A percentile compares a stretch with the other conserved stretches of the same genome.
Evolutionary conservation across 148 eudicot genomes (phyloP).

Genomic region (Persicaria tinctoria): DNA sequence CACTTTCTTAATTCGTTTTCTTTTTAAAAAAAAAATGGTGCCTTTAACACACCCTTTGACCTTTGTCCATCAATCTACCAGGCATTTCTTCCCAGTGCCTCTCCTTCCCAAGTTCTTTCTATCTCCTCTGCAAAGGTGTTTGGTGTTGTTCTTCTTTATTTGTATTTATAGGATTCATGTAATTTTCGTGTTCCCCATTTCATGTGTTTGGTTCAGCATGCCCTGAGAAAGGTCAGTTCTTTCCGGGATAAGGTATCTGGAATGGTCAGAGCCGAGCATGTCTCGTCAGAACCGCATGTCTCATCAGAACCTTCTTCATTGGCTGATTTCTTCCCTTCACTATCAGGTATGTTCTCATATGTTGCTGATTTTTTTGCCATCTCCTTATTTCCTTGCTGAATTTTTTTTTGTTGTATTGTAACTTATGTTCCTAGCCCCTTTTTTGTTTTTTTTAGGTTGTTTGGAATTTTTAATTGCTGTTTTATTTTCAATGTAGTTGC

Average conservation of each 20-base stretch:
- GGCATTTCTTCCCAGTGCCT: conserved; percentile 27
- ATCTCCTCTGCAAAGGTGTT: neutral
- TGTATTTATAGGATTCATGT: neutral
- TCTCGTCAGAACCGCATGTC: conserved; percentile 25
- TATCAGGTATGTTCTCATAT: too few relatives aligned
- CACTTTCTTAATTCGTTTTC: neutral
- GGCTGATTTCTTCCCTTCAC: too few relatives aligned
- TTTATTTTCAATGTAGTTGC: too few relatives aligned
- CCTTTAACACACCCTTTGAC: conserved; percentile 33
- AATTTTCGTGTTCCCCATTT: neutral
- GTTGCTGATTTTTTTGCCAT: too few relatives aligned
- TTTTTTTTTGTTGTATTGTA: too few relatives aligned
- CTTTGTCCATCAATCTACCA: conserved; percentile 33
- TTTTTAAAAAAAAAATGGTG: conserved; percentile 28
- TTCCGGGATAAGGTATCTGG: conserved; percentile 16
- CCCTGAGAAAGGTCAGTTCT: neutral
- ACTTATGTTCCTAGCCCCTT: too few relatives aligned
- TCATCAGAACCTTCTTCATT: conserved; percentile 6
- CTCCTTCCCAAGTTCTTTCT: conserved; percentile 37
- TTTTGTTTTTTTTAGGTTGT: too few relatives aligned
- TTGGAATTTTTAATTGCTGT: too few relatives aligned
- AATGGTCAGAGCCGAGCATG: conserved; percentile 49
- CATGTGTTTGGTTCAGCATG: neutral
- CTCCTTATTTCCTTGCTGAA: too few relatives aligned
- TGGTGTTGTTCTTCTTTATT: neutral